Percentiles rank a stretch among this genome's conserved stretches.
Evolutionary conservation across 345 rosid species (phyloP).

Genomic region (Sapria himalayana): DNA sequence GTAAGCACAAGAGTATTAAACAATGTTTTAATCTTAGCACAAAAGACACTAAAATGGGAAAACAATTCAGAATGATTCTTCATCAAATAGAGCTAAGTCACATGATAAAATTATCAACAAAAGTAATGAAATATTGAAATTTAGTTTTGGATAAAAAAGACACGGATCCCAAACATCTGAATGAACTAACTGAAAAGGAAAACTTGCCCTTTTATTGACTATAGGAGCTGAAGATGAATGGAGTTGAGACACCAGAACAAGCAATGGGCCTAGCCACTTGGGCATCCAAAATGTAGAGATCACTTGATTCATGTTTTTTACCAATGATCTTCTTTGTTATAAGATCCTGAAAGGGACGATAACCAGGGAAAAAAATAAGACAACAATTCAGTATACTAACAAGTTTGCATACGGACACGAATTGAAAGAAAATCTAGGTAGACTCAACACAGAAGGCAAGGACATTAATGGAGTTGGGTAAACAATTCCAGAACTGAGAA

Average conservation of each 20-base stretch:
- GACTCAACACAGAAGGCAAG: not conserved
- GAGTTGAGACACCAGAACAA: not conserved
- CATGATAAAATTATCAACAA: constrained; percentile 4
- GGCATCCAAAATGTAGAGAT: constrained; percentile 1
- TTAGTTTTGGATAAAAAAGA: not conserved
- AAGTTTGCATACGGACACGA: not conserved
- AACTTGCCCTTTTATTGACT: constrained; percentile 1
- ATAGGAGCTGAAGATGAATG: not conserved
- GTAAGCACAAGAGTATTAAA: not conserved
- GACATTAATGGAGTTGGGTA: not conserved
- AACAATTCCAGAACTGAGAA: not conserved
- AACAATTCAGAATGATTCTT: constrained; percentile 1
- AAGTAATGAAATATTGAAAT: constrained; percentile 5
- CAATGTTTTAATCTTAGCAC: constrained; percentile 2
- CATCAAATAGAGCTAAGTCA: constrained; percentile 5
- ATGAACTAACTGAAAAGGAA: constrained; percentile 7
- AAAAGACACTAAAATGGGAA: not conserved
- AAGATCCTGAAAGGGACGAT: not conserved
- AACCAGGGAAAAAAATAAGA: not conserved
- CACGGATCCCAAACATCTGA: constrained; percentile 4
- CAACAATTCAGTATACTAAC: not conserved
- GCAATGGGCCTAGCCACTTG: not conserved
- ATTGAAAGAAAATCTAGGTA: not conserved
- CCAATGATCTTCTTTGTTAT: not conserved
- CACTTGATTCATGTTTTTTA: not conserved